A percentile compares a stretch with the other conserved stretches of the same genome.
Evolutionary conservation across 2,329 filamentous ascomycete genomes (phyloP).

Genomic region (Monosporascus sp.): DNA sequence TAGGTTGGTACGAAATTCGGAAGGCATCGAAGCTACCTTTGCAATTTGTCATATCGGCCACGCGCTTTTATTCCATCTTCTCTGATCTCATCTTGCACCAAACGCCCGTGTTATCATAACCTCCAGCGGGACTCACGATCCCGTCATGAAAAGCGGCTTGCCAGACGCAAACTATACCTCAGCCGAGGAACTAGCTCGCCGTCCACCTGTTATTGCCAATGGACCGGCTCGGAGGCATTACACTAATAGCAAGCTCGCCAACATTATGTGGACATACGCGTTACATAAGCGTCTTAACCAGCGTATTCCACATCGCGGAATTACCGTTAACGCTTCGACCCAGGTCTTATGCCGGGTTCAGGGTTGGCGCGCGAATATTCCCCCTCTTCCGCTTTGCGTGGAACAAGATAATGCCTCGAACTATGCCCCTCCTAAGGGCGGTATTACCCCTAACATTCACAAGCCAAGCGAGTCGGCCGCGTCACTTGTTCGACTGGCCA

Average conservation of each 20-base stretch:
- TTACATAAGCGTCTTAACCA: slow-evolving; percentile 31
- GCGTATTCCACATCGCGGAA: slow-evolving; percentile 10
- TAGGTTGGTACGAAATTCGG: slow-evolving; percentile 26
- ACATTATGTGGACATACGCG: slow-evolving; percentile 44
- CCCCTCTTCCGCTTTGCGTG: slow-evolving; percentile 28
- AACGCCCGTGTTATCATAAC: slow-evolving; percentile 40
- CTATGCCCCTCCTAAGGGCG: slow-evolving; percentile 31
- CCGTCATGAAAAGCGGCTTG: slow-evolving; percentile 34
- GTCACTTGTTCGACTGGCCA: slow-evolving; percentile 35
- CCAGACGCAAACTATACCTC: slow-evolving; percentile 37
- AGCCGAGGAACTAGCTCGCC: slow-evolving; percentile 40
- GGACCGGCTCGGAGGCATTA: slow-evolving; percentile 36
- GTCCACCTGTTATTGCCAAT: slow-evolving; percentile 21
- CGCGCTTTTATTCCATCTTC: slow-evolving; percentile 42
- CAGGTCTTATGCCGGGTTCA: slow-evolving; percentile 44
- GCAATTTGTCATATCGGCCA: slow-evolving; percentile 46
- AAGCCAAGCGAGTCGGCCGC: slow-evolving; percentile 33
- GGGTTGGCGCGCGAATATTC: slow-evolving; percentile 32
- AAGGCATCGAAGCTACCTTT: slow-evolving; percentile 44
- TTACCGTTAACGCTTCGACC: slow-evolving; percentile 41
- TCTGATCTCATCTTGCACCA: slow-evolving; percentile 33
- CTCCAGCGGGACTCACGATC: slow-evolving; percentile 43
- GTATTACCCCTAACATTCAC: slow-evolving; percentile 31
- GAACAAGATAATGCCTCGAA: slow-evolving; percentile 27
- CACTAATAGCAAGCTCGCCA: slow-evolving; percentile 39